These are phyloP conservation scores for Lichtheimia ramosa DNA, from an alignment of 371 early-diverging fungal species.

Conservation along the genomic window DNA sequence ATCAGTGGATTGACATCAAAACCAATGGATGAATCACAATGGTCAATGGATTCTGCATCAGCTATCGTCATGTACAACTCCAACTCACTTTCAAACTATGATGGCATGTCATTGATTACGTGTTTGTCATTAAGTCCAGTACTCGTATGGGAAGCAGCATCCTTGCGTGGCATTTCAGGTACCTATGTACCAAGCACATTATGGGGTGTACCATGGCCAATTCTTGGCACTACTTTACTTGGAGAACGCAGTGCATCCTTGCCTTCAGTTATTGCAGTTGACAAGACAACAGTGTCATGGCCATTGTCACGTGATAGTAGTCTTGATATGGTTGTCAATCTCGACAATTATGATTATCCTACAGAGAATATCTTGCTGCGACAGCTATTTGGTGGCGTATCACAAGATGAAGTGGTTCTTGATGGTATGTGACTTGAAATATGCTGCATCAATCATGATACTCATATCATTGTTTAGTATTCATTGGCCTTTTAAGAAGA, in stretches of 20 bases:
- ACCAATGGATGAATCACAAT: neutral
- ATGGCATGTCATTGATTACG: slow-evolving; percentile 6
- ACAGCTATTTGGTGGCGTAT: slow-evolving; percentile 37
- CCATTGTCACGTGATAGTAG: neutral
- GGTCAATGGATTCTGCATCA: neutral
- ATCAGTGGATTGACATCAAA: neutral
- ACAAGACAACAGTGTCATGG: slow-evolving; percentile 11
- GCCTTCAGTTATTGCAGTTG: neutral
- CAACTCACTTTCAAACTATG: slow-evolving; percentile 5
- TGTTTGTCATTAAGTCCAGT: slow-evolving; percentile 24
- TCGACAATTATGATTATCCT: slow-evolving; percentile 21
- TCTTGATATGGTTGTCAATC: neutral
- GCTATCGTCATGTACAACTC: slow-evolving; percentile 6
- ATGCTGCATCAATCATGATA: neutral
- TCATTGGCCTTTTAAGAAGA: slow-evolving; percentile 4
- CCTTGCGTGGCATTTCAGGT: neutral
- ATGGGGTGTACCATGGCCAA: slow-evolving; percentile 43
- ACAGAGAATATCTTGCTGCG: slow-evolving; percentile 31
- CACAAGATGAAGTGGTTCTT: slow-evolving; percentile 35
- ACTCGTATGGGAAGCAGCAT: slow-evolving; percentile 29
- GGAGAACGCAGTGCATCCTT: neutral
- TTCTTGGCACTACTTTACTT: slow-evolving; percentile 23
- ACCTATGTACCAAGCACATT: slow-evolving; percentile 7
- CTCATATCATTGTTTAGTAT: neutral
- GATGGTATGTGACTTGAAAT: slow-evolving; percentile 29